Conservation (phyloP, 2,329 filamentous ascomycete species). For the Penicillium digitatum region DNA sequence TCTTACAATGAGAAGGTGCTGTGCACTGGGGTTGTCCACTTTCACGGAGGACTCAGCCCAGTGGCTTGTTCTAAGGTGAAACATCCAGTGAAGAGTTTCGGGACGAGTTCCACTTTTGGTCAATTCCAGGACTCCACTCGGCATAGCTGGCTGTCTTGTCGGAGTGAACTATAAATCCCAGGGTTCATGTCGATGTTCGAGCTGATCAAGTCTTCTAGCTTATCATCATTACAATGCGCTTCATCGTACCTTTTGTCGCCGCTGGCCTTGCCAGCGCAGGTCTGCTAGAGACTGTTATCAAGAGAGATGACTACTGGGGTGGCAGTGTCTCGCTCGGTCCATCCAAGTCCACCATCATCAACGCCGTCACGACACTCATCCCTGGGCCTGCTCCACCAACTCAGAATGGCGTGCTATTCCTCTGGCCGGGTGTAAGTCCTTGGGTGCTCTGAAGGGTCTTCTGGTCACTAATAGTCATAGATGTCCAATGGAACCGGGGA, state of each 20-base stretch:
- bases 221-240: constrained; percentile 5
- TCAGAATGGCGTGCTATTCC: constrained; percentile 40
- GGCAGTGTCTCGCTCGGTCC: constrained; percentile 40
- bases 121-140: constrained; percentile 1
- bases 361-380: constrained; percentile 42
- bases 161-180: background rate
- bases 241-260: background rate
- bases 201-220: background rate
- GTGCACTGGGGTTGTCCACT: background rate
- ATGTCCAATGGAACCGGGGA: constrained; percentile 47
- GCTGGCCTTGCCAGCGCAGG: constrained; percentile 12
- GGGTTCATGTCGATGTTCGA: background rate
- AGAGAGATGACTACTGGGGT: constrained; percentile 39
- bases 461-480: background rate
- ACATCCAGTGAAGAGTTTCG: background rate
- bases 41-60: background rate
- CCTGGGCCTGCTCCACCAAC: constrained; percentile 38
- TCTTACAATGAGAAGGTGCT: constrained; percentile 4
- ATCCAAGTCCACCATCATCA: constrained; percentile 38
- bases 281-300: constrained; percentile 18
- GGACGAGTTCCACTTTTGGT: background rate
- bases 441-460: no score
- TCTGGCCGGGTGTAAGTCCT: constrained; percentile 38
- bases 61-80: constrained; percentile 10
- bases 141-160: background rate